Percentiles rank a stretch among this genome's conserved stretches.
Evolutionary conservation across 306 rosid species (phyloP).

Genomic region (Trichosanthes truncata): DNA sequence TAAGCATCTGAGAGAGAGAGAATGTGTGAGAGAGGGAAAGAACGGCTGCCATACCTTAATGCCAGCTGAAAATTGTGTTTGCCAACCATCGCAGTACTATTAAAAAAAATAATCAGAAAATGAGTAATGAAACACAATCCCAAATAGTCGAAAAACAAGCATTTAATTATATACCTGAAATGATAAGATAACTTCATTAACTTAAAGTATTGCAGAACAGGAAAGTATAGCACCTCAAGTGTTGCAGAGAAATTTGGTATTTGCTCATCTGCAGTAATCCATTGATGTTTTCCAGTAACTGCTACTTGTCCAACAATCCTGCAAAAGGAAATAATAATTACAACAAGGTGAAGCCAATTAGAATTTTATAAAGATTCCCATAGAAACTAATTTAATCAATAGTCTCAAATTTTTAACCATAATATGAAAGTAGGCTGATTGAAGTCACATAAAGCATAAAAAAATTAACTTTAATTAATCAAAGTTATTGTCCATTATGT

Average conservation of each 20-base stretch:
- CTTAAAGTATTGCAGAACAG: conserved; percentile 15
- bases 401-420: neutral
- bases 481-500: neutral
- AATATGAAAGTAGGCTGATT: neutral
- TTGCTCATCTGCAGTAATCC: conserved; percentile 76
- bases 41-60: conserved; percentile 45
- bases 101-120: conserved; percentile 15
- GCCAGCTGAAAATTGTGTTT: conserved; percentile 79
- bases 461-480: neutral
- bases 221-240: conserved; percentile 45
- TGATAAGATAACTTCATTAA: neutral
- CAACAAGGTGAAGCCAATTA: neutral
- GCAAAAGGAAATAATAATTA: conserved; percentile 18
- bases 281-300: conserved; percentile 69
- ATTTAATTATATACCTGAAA: neutral
- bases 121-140: neutral
- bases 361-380: neutral
- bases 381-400: neutral
- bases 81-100: conserved; percentile 76
- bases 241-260: conserved; percentile 38
- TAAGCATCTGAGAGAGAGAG: neutral
- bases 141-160: neutral
- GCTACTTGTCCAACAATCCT: conserved; percentile 96
- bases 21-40: neutral
- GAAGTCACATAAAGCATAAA: neutral